Evolutionary conservation across 2,329 filamentous ascomycete species (phyloP).

Genomic region (Dryadomyces sulphureus): DNA sequence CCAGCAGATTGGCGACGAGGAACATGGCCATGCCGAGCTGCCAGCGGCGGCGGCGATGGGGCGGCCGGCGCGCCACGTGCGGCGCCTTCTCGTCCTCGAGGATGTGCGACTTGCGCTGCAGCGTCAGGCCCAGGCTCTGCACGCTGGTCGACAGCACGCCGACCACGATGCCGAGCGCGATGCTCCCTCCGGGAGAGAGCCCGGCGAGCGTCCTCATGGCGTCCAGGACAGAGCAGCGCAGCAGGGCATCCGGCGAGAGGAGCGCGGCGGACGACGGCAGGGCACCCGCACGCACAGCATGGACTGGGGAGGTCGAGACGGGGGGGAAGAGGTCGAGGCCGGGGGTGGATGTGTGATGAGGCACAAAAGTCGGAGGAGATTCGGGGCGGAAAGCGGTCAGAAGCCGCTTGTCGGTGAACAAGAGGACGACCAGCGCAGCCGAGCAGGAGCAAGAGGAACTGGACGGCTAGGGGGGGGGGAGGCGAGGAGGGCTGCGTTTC

Average conservation of each 20-base stretch:
- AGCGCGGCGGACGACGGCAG: background rate
- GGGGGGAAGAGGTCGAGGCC: background rate
- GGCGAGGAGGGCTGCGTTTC: too few species aligned
- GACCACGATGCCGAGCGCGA: conserved; percentile 80
- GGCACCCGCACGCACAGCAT: background rate
- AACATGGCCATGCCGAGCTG: conserved; percentile 98
- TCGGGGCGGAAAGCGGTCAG: too few species aligned
- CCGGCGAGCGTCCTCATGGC: conserved; percentile 60
- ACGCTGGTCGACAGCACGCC: conserved; percentile 87
- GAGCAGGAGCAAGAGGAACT: too few species aligned
- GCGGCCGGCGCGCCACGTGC: conserved; percentile 66
- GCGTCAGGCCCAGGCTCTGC: conserved; percentile 84
- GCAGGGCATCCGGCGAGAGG: background rate
- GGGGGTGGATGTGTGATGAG: background rate
- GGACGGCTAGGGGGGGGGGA: too few species aligned
- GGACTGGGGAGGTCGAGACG: background rate
- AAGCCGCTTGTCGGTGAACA: too few species aligned
- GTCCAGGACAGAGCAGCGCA: conserved; percentile 11
- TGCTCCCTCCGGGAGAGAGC: conserved; percentile 63
- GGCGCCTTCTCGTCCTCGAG: conserved; percentile 86
- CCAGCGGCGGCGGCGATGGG: conserved; percentile 84
- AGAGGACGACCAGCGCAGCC: too few species aligned
- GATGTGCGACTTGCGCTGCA: conserved; percentile 96
- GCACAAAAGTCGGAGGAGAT: background rate
- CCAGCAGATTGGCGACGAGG: conserved; percentile 81